Percentiles rank a stretch among this genome's conserved stretches.
phyloP scores from a whole-genome alignment of 2,329 filamentous ascomycete species.

The Ramichloridium luteum region DNA sequence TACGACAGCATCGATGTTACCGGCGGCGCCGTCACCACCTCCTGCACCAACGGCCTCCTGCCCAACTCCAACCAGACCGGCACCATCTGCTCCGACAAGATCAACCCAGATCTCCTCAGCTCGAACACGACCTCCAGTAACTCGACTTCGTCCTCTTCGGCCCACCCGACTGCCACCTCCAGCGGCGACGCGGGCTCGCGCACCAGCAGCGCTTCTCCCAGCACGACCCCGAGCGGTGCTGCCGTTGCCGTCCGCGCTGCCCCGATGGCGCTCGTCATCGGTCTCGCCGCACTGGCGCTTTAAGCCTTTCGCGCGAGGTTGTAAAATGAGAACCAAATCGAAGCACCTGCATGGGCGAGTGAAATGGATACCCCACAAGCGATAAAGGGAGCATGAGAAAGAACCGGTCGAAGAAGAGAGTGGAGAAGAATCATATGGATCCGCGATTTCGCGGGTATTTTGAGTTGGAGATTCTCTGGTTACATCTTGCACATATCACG shows the following conservation, averaged over 20 bases:
- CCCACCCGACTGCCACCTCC: background rate
- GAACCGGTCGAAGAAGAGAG: no score
- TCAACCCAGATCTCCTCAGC: background rate
- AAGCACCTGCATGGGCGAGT: no score
- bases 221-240: background rate
- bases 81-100: background rate
- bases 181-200: background rate
- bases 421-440: no score
- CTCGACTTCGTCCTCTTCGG: background rate
- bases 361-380: no score
- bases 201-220: no score
- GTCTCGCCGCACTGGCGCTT: background rate
- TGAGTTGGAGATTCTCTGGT: no score
- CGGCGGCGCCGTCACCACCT: background rate
- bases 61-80: background rate
- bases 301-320: no score
- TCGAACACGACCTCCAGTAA: background rate
- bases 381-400: no score
- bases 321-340: no score
- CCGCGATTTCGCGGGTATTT: no score
- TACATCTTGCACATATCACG: no score
- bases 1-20: background rate
- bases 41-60: background rate
- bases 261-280: background rate
- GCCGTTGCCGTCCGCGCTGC: background rate